phyloP scores from a whole-genome alignment of 257 asterid species.

The Lycium ferocissimum region DNA sequence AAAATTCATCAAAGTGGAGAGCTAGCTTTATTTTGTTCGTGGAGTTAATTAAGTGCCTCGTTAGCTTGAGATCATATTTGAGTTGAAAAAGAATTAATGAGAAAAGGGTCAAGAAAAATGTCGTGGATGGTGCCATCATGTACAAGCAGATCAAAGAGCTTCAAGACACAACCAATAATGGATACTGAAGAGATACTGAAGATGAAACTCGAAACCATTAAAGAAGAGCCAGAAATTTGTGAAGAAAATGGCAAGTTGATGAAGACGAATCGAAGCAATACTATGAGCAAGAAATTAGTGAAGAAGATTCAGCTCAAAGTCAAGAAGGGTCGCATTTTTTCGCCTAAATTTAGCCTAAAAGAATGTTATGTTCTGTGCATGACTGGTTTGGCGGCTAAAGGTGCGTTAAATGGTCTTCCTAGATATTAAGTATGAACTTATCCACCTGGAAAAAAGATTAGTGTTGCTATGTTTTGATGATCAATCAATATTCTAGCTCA shows the following conservation, averaged over 20 bases:
- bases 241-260: constrained; percentile 41
- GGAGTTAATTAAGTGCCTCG: background rate
- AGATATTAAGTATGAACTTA: constrained; percentile 37
- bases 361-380: constrained; percentile 68
- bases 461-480: background rate
- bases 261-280: constrained; percentile 21
- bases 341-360: constrained; percentile 54
- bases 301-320: constrained; percentile 56
- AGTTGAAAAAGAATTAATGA: constrained; percentile 30
- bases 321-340: constrained; percentile 48
- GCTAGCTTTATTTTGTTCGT: no score
- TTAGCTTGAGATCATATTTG: background rate
- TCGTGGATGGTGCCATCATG: constrained; percentile 55
- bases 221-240: constrained; percentile 58
- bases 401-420: constrained; percentile 65
- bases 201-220: constrained; percentile 75
- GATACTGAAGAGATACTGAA: constrained; percentile 71
- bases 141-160: constrained; percentile 44
- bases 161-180: constrained; percentile 54
- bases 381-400: constrained; percentile 61
- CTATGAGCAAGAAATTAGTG: constrained; percentile 27
- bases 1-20: background rate
- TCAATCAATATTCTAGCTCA: background rate
- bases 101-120: constrained; percentile 51
- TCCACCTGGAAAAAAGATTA: background rate